Conservation (phyloP, 2,329 filamentous ascomycete genomes). For the Orbilia oligospora region DNA sequence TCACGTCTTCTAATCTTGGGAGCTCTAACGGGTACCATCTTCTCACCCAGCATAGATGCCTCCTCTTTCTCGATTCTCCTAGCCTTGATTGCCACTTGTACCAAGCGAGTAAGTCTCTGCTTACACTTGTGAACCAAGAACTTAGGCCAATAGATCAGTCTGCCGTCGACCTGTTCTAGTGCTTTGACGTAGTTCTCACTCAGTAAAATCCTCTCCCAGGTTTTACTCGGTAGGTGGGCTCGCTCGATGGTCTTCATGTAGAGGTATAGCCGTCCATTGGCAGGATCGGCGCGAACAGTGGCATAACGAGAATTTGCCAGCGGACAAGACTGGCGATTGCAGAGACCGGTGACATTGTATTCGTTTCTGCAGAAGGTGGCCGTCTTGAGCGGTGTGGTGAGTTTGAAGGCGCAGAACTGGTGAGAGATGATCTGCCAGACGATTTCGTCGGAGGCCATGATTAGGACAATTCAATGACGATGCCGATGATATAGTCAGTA, state of each 20-base stretch:
- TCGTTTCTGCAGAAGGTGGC: conserved; percentile 97
- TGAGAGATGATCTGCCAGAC: conserved; percentile 98
- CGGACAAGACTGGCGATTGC: conserved; percentile 89
- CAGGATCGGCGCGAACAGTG: conserved; percentile 80
- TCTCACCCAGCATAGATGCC: conserved; percentile 84
- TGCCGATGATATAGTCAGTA: background rate
- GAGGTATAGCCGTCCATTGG: conserved; percentile 85
- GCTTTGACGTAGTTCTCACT: conserved; percentile 92
- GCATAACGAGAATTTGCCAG: conserved; percentile 94
- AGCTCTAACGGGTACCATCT: conserved; percentile 86
- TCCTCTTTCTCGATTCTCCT: conserved; percentile 89
- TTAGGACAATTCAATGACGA: background rate
- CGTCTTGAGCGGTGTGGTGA: conserved; percentile 67
- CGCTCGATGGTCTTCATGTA: conserved; percentile 98
- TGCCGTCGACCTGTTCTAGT: conserved; percentile 86
- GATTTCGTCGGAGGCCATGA: conserved; percentile 93
- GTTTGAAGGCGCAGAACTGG: conserved; percentile 93
- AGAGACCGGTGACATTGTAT: conserved; percentile 87
- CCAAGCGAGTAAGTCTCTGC: conserved; percentile 90
- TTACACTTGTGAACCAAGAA: conserved; percentile 96
- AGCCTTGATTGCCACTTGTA: conserved; percentile 82
- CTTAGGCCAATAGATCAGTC: conserved; percentile 93
- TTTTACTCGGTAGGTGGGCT: conserved; percentile 86
- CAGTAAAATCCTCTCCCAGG: conserved; percentile 94
- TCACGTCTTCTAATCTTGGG: conserved; percentile 88